Evolutionary conservation across 768 basidiomycete species (phyloP), one percentile per base, ranked within the genome.

Genomic region (Paxillus rubicundulus): DNA sequence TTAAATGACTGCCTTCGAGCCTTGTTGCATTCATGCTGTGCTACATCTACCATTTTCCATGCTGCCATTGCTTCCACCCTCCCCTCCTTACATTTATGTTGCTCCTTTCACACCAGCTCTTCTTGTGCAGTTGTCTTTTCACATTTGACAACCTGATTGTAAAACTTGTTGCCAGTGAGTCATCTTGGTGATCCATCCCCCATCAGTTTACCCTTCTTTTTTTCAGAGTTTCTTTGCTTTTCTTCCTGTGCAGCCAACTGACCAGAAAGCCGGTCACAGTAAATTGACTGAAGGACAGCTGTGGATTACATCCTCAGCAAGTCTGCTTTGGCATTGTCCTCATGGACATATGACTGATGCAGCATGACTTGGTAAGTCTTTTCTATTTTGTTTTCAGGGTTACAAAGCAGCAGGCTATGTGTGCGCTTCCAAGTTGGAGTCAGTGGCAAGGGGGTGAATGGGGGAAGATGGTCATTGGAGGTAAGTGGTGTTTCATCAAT

Each of bases 121-220:
- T 52, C 45, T 32, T 52, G 42, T 24, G 27, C n/a, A 9, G 24
- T 41, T n/a, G 9, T 9, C 27, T 54, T 40, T 14, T 52, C 52
- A 38, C 61, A 39, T 0, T 55, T 41, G 2, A 48, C 40, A 9
- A 60, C 56, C 1, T 16, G 14, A 9, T 52, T 8, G 18, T 53
- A 59, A 39, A 70, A 67, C 2, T 57, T 53, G 2, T 65, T 51
- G n/a, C 58, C 59, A 13, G 59, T 57, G 18, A 70, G 50, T 9
- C 61, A 55, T 34, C 34, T 55, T 2, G 63, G 58, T 28, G 65
- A 36, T 2, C 66, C 60, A 51, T 70, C 62, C 13, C 49, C 57
- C 21, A 47, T 53, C 1, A 60, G 20, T 24, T 50, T 21, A 2
- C 38, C 14, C 47, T 64, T 37, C 34, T 54, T 18, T 17, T 51